phyloP scores from a whole-genome alignment of 495 filamentous ascomycete species.

The Amniculicola lignicola region DNA sequence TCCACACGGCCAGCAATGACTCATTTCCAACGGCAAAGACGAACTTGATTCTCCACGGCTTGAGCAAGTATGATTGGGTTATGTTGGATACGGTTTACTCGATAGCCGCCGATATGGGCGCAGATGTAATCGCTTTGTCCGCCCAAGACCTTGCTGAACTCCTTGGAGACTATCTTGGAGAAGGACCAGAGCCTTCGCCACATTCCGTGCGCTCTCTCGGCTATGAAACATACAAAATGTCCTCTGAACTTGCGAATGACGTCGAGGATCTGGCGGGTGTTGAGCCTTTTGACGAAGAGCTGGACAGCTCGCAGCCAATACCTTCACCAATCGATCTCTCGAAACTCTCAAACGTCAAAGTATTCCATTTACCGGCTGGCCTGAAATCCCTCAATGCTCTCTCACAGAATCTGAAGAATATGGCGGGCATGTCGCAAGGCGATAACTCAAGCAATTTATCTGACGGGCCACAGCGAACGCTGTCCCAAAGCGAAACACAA shows the following conservation, averaged over 20 bases:
- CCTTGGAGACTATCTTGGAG: conserved; percentile 67
- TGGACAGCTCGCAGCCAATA: too few relatives aligned
- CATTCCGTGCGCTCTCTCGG: conserved; percentile 40
- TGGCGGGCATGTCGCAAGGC: too few relatives aligned
- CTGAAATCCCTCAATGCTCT: too few relatives aligned
- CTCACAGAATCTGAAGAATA: too few relatives aligned
- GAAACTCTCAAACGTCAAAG: too few relatives aligned
- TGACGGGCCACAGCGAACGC: too few relatives aligned
- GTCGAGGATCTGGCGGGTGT: conserved; percentile 33
- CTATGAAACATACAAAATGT: conserved; percentile 39
- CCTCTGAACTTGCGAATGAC: conserved; percentile 23
- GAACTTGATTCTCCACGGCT: conserved; percentile 64
- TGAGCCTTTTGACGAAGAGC: conserved; percentile 27
- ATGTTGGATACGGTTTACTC: conserved; percentile 58
- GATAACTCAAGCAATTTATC: too few relatives aligned
- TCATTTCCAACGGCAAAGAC: conserved; percentile 55
- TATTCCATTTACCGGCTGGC: too few relatives aligned
- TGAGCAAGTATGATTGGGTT: conserved; percentile 54
- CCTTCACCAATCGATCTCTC: too few relatives aligned
- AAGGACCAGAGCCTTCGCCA: conserved; percentile 45
- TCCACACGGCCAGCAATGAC: conserved; percentile 4
- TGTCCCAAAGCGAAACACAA: conserved; percentile 17
- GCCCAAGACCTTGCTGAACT: conserved; percentile 78
- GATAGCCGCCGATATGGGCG: conserved; percentile 57
- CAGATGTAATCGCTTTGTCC: conserved; percentile 76